Evolutionary conservation across 1,284 basidiomycete species (phyloP).

Genomic region (Naganishia liquefaciens): DNA sequence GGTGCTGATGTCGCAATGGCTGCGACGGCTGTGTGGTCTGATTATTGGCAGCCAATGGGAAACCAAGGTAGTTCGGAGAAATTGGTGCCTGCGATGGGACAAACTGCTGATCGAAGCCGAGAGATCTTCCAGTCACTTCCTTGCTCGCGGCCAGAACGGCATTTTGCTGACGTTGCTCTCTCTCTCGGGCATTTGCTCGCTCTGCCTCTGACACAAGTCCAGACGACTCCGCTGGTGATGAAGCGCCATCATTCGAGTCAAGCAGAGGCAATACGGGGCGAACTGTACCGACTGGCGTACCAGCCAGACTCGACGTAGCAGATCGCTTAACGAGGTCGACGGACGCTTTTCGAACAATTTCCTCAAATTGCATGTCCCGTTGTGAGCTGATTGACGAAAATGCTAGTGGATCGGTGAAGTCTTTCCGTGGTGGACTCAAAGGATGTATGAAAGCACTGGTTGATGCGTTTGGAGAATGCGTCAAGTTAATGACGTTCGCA

Average conservation of each 20-base stretch:
- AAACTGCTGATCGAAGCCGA: background rate
- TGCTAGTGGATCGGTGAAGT: background rate
- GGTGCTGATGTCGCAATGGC: no score
- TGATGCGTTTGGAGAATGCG: background rate
- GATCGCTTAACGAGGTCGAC: conserved; percentile 20
- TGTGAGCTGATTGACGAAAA: background rate
- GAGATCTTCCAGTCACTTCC: background rate
- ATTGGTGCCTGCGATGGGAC: background rate
- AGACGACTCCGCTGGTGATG: background rate
- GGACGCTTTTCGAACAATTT: conserved; percentile 18
- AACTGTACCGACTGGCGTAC: conserved; percentile 3
- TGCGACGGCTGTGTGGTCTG: no score
- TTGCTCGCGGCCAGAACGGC: background rate
- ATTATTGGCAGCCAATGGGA: no score
- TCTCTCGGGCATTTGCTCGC: conserved; percentile 7
- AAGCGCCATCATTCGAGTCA: background rate
- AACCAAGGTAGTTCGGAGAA: background rate
- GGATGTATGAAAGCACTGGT: background rate
- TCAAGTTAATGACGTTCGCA: background rate
- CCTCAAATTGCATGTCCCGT: conserved; percentile 22
- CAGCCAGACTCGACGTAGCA: conserved; percentile 9
- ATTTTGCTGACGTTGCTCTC: conserved; percentile 4
- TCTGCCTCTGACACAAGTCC: conserved; percentile 1
- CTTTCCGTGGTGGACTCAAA: background rate
- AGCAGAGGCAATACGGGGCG: background rate